Evolutionary conservation across 192 early-diverging fungal species (phyloP).

Genomic region (Allomyces arbusculus): DNA sequence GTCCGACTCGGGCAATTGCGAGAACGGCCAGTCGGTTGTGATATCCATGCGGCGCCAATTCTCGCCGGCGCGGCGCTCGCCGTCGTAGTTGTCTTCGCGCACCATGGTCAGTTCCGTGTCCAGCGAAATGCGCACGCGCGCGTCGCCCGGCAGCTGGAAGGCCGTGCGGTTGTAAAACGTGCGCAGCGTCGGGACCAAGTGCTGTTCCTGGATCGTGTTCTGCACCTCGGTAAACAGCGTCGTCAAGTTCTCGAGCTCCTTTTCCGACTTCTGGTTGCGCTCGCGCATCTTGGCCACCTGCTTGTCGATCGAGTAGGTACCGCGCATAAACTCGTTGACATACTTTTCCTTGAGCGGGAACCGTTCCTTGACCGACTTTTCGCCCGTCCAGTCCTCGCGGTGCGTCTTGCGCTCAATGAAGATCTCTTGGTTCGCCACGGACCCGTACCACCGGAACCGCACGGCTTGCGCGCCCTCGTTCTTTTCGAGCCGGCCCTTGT

Average conservation of each 20-base stretch:
- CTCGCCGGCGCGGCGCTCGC: constrained; percentile 40
- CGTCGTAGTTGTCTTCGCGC: constrained; percentile 69
- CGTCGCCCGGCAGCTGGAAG: constrained; percentile 92
- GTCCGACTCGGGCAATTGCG: constrained; percentile 55
- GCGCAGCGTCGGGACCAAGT: constrained; percentile 11
- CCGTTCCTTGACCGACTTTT: constrained; percentile 57
- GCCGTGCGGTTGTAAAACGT: constrained; percentile 69
- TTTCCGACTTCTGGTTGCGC: constrained; percentile 43
- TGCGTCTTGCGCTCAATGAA: constrained; percentile 98
- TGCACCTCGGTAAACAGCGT: constrained; percentile 52
- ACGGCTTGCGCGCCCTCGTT: constrained; percentile 75
- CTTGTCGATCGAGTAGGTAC: constrained; percentile 49
- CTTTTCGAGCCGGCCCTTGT: constrained; percentile 66
- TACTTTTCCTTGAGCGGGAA: constrained; percentile 88
- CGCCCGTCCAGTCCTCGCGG: constrained; percentile 78
- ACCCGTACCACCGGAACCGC: constrained; percentile 87
- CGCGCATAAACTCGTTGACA: constrained; percentile 66
- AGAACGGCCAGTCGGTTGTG: constrained; percentile 54
- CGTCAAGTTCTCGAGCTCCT: constrained; percentile 52
- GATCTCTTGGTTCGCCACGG: constrained; percentile 62
- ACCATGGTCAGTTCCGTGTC: constrained; percentile 92
- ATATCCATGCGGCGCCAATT: constrained; percentile 88
- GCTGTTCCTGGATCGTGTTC: constrained; percentile 36
- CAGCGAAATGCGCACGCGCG: constrained; percentile 74
- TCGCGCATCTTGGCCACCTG: constrained; percentile 56